Conservation (phyloP, 371 early-diverging fungal genomes). For the Mortierella sp. region DNA sequence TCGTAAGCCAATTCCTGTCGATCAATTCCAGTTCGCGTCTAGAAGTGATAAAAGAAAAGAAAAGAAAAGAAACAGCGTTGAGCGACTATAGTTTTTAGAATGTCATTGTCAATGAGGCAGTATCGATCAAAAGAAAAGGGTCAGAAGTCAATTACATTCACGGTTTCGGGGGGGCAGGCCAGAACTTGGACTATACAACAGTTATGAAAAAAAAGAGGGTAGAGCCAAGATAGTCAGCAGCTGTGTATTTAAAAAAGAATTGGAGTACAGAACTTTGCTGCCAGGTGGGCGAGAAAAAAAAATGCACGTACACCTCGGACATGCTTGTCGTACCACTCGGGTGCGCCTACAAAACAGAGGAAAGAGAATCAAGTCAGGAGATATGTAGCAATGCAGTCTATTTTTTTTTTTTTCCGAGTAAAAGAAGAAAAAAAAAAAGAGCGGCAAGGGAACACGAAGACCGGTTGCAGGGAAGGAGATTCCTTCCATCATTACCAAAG, state of each 20-base stretch:
- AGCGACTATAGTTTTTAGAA: no score
- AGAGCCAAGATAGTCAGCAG: no score
- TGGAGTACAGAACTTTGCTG: not conserved
- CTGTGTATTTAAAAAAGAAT: no score
- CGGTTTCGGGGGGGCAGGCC: constrained; percentile 44
- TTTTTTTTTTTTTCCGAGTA: no score
- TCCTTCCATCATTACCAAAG: constrained; percentile 39
- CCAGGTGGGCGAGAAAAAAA: not conserved
- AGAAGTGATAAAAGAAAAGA: not conserved
- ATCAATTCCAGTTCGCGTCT: constrained; percentile 52
- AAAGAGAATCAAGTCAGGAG: not conserved
- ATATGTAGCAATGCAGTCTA: no score
- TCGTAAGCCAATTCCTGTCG: constrained; percentile 44
- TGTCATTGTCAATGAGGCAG: no score
- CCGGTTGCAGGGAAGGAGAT: no score
- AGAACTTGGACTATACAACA: constrained; percentile 31
- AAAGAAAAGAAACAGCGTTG: not conserved
- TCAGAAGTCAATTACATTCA: no score
- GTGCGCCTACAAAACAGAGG: no score
- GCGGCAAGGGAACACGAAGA: no score
- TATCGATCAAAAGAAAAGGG: no score
- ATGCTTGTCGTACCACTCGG: constrained; percentile 54
- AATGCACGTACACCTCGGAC: constrained; percentile 36
- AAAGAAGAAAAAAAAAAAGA: no score
- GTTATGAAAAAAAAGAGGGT: not conserved